Percentiles rank a stretch among this genome's conserved stretches.
phyloP scores from a whole-genome alignment of 176 grass and related monocot species.

The Zea mays region DNA sequence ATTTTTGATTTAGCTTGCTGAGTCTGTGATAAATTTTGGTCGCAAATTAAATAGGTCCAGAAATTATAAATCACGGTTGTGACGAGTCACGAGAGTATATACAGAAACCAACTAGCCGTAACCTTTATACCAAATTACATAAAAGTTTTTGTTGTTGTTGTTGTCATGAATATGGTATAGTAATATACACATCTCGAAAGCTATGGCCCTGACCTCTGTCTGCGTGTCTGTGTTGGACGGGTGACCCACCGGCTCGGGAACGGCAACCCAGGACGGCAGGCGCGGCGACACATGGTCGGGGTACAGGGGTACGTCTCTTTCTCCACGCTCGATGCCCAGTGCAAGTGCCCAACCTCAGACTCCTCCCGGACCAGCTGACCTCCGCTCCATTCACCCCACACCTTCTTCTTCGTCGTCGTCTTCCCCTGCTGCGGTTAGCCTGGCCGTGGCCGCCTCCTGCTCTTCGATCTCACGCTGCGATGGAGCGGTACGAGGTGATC shows the following conservation, averaged over 20 bases:
- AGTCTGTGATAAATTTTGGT: too few species aligned
- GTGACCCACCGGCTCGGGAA: not conserved
- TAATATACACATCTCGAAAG: not conserved
- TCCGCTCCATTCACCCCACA: slow-evolving; percentile 5
- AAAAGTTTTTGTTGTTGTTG: too few species aligned
- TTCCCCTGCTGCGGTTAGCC: not conserved
- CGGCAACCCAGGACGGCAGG: slow-evolving; percentile 13
- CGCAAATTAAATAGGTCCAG: too few species aligned
- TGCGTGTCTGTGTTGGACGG: not conserved
- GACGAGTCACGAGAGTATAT: too few species aligned
- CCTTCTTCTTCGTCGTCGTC: not conserved
- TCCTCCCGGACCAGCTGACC: slow-evolving; percentile 15
- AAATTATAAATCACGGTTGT: too few species aligned
- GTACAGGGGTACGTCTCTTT: slow-evolving; percentile 22
- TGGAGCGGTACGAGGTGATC: slow-evolving; percentile 84
- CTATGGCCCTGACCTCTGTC: not conserved
- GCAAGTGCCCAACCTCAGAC: not conserved
- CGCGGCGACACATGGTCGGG: slow-evolving; percentile 41
- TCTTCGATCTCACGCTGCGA: not conserved
- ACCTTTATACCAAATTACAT: too few species aligned
- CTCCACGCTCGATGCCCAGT: slow-evolving; percentile 4
- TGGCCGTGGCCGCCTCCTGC: not conserved
- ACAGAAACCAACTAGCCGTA: too few species aligned
- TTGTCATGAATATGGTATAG: too few species aligned
- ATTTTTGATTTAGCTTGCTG: too few species aligned